A percentile compares a stretch with the other conserved stretches of the same genome.
Conservation (phyloP, 2,329 filamentous ascomycete genomes). For the Ceratocystis alfenasii region DNA sequence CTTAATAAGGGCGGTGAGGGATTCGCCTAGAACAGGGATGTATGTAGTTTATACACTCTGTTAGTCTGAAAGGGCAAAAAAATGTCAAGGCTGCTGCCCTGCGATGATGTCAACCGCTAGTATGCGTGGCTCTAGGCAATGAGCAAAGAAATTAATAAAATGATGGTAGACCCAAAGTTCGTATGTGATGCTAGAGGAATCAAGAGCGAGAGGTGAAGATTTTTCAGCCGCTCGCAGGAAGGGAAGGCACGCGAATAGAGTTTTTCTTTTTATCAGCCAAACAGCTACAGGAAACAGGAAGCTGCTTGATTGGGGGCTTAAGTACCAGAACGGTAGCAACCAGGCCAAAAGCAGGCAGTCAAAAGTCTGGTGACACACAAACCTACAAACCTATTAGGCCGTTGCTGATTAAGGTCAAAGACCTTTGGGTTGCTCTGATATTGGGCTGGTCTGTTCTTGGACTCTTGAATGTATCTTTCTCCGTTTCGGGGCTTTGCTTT, state of each 20-base stretch:
- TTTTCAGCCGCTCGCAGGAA: background rate
- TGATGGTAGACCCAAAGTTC: background rate
- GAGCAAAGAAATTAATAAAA: background rate
- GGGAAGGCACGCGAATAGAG: background rate
- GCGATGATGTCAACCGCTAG: conserved; percentile 1
- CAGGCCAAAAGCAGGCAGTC: background rate
- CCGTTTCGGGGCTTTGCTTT: too few species aligned
- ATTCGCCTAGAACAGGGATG: background rate
- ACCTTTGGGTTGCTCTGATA: too few species aligned
- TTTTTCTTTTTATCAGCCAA: background rate
- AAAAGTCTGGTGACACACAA: background rate
- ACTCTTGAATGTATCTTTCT: too few species aligned
- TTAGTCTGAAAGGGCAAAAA: too few species aligned
- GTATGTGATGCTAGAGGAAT: background rate
- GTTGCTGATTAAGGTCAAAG: too few species aligned
- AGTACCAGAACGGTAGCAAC: background rate
- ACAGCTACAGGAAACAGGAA: background rate
- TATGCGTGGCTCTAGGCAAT: background rate
- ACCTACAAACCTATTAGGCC: too few species aligned
- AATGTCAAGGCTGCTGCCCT: too few species aligned
- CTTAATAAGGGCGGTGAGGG: background rate
- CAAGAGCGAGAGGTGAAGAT: background rate
- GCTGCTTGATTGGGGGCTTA: background rate
- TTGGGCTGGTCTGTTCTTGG: too few species aligned
- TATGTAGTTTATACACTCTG: background rate